These are phyloP conservation scores for Blastomyces percursus DNA, from an alignment of 2,329 filamentous ascomycete species.

Conservation along the genomic window DNA sequence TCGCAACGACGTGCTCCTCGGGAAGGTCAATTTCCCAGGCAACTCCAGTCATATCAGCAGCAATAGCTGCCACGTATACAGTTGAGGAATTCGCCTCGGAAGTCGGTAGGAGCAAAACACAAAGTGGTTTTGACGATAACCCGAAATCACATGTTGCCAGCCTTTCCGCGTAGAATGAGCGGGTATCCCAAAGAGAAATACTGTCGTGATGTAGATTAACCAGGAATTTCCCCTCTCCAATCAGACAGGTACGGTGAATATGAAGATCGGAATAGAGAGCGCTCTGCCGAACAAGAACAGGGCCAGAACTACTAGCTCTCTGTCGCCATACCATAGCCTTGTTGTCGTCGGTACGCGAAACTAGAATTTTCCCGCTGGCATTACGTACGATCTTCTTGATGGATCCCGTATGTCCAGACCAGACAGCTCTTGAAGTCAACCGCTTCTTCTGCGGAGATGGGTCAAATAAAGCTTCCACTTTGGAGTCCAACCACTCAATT, in stretches of 20 bases:
- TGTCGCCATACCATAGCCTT: slow-evolving; percentile 80
- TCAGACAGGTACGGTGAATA: slow-evolving; percentile 68
- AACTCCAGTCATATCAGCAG: slow-evolving; percentile 63
- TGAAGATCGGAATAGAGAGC: slow-evolving; percentile 56
- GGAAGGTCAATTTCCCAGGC: slow-evolving; percentile 69
- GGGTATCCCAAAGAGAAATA: slow-evolving; percentile 71
- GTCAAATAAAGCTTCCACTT: slow-evolving; percentile 71
- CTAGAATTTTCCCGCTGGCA: slow-evolving; percentile 64
- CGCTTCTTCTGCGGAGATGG: slow-evolving; percentile 50
- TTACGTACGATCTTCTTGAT: slow-evolving; percentile 82
- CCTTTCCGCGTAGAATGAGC: slow-evolving; percentile 46
- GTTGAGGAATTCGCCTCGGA: slow-evolving; percentile 44
- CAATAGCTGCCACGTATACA: slow-evolving; percentile 68
- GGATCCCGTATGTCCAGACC: slow-evolving; percentile 73
- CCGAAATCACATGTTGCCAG: slow-evolving; percentile 51
- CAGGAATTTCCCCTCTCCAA: slow-evolving; percentile 67
- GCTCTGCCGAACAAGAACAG: slow-evolving; percentile 55
- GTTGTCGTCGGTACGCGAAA: slow-evolving; percentile 67
- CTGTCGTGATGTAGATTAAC: slow-evolving; percentile 64
- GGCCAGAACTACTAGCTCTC: slow-evolving; percentile 39
- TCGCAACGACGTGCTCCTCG: slow-evolving; percentile 21
- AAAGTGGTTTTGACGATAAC: slow-evolving; percentile 60
- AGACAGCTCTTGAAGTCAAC: slow-evolving; percentile 53
- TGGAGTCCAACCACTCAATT: slow-evolving; percentile 69
- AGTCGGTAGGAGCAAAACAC: slow-evolving; percentile 59